Conservation (phyloP, 2,329 filamentous ascomycete genomes). For the Hirsutella minnesotensis region DNA sequence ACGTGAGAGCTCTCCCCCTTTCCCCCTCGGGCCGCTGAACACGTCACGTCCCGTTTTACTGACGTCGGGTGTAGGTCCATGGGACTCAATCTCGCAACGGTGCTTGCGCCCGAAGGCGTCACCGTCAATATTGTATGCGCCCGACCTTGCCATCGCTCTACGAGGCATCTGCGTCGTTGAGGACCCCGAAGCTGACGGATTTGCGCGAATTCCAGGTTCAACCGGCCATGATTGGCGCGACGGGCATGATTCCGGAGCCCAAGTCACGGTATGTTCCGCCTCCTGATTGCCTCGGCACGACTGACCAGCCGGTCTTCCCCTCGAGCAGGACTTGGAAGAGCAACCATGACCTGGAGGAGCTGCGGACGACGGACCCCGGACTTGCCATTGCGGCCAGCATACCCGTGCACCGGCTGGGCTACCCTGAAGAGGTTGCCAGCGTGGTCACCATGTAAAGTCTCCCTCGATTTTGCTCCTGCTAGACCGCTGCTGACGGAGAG, state of each 20-base stretch:
- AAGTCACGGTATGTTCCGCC: slow-evolving; percentile 12
- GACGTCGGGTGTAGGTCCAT: slow-evolving; percentile 15
- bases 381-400: slow-evolving; percentile 21
- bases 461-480: too few relatives aligned
- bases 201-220: slow-evolving; percentile 11
- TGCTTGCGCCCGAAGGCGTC: slow-evolving; percentile 18
- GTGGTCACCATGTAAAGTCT: slow-evolving; percentile 21
- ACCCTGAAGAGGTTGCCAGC: slow-evolving; percentile 21
- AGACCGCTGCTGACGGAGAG: too few relatives aligned
- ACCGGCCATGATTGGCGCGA: slow-evolving; percentile 23
- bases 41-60: too few relatives aligned
- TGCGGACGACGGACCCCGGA: slow-evolving; percentile 18
- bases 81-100: slow-evolving; percentile 20
- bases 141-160: not conserved
- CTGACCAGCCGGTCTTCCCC: too few relatives aligned
- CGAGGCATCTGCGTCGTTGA: too few relatives aligned
- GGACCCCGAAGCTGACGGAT: not conserved
- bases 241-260: slow-evolving; percentile 22
- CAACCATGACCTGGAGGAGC: slow-evolving; percentile 15
- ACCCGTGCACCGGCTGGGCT: slow-evolving; percentile 20
- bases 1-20: slow-evolving; percentile 4
- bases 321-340: slow-evolving; percentile 17
- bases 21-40: too few relatives aligned
- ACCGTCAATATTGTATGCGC: slow-evolving; percentile 21
- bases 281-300: too few relatives aligned